A percentile compares a stretch with the other conserved stretches of the same genome.
Conservation (phyloP, 768 basidiomycete genomes). For the Myochromella boudieri region DNA sequence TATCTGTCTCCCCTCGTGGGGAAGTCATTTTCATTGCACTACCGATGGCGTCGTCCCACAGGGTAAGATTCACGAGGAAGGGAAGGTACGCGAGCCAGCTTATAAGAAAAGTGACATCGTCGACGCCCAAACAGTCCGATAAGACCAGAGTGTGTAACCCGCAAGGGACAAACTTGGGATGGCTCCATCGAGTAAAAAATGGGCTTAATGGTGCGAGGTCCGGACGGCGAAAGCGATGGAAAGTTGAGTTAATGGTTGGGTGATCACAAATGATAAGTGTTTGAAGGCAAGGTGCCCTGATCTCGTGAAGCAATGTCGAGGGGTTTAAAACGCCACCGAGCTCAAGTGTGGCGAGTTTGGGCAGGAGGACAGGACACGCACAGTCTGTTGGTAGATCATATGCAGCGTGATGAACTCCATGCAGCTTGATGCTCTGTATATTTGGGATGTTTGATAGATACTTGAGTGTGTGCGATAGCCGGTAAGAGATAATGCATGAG, state of each 20-base stretch:
- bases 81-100: slow-evolving; percentile 29
- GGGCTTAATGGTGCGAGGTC: slow-evolving; percentile 9
- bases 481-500: neutral
- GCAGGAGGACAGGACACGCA: slow-evolving; percentile 10
- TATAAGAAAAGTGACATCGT: slow-evolving; percentile 26
- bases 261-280: slow-evolving; percentile 21
- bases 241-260: neutral
- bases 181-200: slow-evolving; percentile 29
- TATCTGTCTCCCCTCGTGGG: slow-evolving; percentile 12
- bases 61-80: slow-evolving; percentile 24
- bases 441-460: slow-evolving; percentile 19
- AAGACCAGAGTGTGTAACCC: slow-evolving; percentile 29
- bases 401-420: slow-evolving; percentile 6
- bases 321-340: slow-evolving; percentile 14
- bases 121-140: slow-evolving; percentile 16
- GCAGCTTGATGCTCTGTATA: slow-evolving; percentile 19
- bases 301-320: slow-evolving; percentile 19
- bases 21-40: slow-evolving; percentile 5
- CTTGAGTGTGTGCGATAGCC: slow-evolving; percentile 6
- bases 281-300: slow-evolving; percentile 23
- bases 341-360: slow-evolving; percentile 21
- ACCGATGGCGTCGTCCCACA: slow-evolving; percentile 18
- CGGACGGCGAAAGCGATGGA: neutral
- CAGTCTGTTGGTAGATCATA: neutral
- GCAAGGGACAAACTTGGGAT: slow-evolving; percentile 18